Percentiles rank a stretch among this genome's conserved stretches.
Conservation (phyloP, 495 filamentous ascomycete species). For the Sabuloglossum arenarium region DNA sequence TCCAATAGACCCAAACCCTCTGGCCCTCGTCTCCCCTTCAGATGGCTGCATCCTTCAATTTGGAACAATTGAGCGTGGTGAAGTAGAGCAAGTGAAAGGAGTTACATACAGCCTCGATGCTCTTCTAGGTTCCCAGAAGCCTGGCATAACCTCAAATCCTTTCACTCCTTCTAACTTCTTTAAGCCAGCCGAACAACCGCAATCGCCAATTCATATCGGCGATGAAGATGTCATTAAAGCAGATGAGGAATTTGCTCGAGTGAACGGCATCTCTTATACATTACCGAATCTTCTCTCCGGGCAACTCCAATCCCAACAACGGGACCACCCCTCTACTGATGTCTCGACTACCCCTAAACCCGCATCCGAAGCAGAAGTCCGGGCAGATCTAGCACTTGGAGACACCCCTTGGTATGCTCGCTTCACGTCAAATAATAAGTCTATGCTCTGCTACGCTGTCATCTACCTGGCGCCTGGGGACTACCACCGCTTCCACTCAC, state of each 20-base stretch:
- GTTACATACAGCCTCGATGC: slow-evolving; percentile 95
- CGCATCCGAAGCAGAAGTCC: slow-evolving; percentile 57
- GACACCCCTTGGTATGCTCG: slow-evolving; percentile 63
- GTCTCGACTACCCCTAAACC: slow-evolving; percentile 43
- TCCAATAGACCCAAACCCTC: slow-evolving; percentile 63
- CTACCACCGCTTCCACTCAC: slow-evolving; percentile 96
- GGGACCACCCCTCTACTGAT: slow-evolving; percentile 26
- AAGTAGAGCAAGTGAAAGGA: slow-evolving; percentile 98
- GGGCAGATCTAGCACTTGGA: slow-evolving; percentile 57
- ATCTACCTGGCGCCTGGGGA: slow-evolving; percentile 97
- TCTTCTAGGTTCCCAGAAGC: slow-evolving; percentile 37
- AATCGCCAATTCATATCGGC: slow-evolving; percentile 6
- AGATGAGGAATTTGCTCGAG: slow-evolving; percentile 80
- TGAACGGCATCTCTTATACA: slow-evolving; percentile 95
- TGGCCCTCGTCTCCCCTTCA: slow-evolving; percentile 63
- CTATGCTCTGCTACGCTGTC: slow-evolving; percentile 78
- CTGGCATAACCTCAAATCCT: slow-evolving; percentile 1
- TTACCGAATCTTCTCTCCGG: slow-evolving; percentile 77
- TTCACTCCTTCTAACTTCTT: slow-evolving; percentile 8
- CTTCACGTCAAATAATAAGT: slow-evolving; percentile 30
- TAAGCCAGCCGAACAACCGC: slow-evolving; percentile 5
- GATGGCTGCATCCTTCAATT: slow-evolving; percentile 86
- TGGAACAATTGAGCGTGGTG: slow-evolving; percentile 71
- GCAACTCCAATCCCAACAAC: slow-evolving; percentile 1
- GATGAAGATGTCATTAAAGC: slow-evolving; percentile 46